Evolutionary conservation across 2,329 filamentous ascomycete species (phyloP), one percentile per base, ranked within the genome.

Genomic region (Botrytis pseudocinerea): DNA sequence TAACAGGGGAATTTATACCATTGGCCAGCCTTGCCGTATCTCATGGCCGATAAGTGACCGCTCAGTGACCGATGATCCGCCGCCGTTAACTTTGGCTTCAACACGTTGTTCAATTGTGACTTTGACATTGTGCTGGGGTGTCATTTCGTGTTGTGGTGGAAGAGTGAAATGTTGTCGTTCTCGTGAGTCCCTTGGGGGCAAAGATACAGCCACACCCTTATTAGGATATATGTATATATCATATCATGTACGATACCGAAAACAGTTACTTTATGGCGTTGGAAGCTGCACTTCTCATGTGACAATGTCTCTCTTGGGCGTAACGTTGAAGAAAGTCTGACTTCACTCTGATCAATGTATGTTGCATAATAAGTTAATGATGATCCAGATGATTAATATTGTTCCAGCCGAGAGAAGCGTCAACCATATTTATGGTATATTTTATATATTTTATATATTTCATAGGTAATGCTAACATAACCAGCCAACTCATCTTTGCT

Each of bases 11-110:
- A 40, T 68, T 48, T 68, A 61, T 65, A 48, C 38, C 38, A 68
- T 60, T 60, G 40, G 63, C 61, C 63, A 72, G 63, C 70, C 70
- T 61, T 69, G 62, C 35, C 40, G n/a, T 54, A 68, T 68, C 61
- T 46, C 46, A 68, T 57, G 25, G 20, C 64, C 65, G 65, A 68
- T 57, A 68, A 68, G 65, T n/a, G 40, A 57, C 48, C 48, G 35
- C 25, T 10, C 14, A 14, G 35, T 16, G 48, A 32, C 48, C 65
- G 48, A 68, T 32, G 35, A 32, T 68, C 35, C 12, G 10, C 35
- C 12, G 10, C 48, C 60, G 60, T 25, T 10, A 16, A 40, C 22
- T 62, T 40, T 22, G 38, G 60, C 25, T 40, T 62, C 38, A 42
- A n/a, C 25, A 16, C 35, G 38, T 42, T 40, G 38, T 40, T n/a